A percentile compares a stretch with the other conserved stretches of the same genome.
phyloP scores from a whole-genome alignment of 169 alveolate species.

The Eimeria sp. region DNA sequence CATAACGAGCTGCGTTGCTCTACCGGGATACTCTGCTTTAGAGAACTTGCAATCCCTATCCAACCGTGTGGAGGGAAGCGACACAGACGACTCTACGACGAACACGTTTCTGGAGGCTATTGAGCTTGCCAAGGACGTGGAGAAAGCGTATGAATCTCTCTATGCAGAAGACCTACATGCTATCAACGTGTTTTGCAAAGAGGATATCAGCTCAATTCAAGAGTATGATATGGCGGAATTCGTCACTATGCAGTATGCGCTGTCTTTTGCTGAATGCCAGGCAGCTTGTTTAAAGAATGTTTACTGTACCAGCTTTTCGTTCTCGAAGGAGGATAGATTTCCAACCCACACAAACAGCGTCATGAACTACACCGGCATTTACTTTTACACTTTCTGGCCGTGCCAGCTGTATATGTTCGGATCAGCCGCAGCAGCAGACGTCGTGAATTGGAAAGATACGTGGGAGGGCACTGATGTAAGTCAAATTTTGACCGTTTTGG shows the following conservation, averaged over 20 bases:
- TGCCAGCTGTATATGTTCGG: slow-evolving; percentile 77
- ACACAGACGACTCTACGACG: slow-evolving; percentile 5
- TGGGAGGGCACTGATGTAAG: slow-evolving; percentile 63
- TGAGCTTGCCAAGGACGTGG: slow-evolving; percentile 71
- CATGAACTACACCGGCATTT: slow-evolving; percentile 78
- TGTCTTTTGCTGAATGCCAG: slow-evolving; percentile 53
- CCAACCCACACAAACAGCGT: slow-evolving; percentile 54
- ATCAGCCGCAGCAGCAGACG: slow-evolving; percentile 62
- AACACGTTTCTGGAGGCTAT: slow-evolving; percentile 48
- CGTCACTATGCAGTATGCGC: slow-evolving; percentile 52
- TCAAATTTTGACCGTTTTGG: not conserved
- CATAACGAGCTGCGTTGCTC: slow-evolving; percentile 77
- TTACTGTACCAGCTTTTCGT: slow-evolving; percentile 77
- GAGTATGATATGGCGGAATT: slow-evolving; percentile 77
- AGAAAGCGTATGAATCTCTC: slow-evolving; percentile 17
- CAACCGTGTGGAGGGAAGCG: slow-evolving; percentile 16
- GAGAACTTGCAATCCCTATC: slow-evolving; percentile 50
- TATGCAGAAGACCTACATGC: slow-evolving; percentile 28
- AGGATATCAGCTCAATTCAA: slow-evolving; percentile 22
- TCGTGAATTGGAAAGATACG: not conserved
- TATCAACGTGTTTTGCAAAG: slow-evolving; percentile 55
- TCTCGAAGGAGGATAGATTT: slow-evolving; percentile 53
- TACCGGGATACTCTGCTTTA: slow-evolving; percentile 68
- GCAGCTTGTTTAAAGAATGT: slow-evolving; percentile 69
- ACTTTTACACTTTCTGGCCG: slow-evolving; percentile 39